Evolutionary conservation across 78 protist species (phyloP), one percentile per base, ranked within the genome.

Genomic region (Dictyostelium brefeldianum): DNA sequence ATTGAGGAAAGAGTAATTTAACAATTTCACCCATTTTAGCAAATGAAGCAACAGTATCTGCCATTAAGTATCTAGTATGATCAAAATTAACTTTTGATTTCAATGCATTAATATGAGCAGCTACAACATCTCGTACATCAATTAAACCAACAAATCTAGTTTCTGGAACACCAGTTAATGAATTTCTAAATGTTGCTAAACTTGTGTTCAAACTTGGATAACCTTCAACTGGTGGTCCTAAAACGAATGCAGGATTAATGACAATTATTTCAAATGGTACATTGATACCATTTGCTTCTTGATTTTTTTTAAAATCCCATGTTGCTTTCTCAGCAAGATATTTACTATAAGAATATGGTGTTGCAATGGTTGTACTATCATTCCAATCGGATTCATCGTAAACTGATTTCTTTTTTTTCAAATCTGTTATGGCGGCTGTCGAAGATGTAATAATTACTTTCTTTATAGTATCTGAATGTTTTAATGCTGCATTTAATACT

Each of bases 401-500:
- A 1, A 71, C 81, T 15, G 53, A 81, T 56, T 83, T 51, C 9
- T 41, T 29, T 17, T 69, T 27, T 6, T 7, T 36, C 1, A 36
- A 18, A 56, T 83, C 64, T 1, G 43, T 31, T 11, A 83, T 25
- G 10, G 91, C 81, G 0, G 67, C 91, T 1, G 74, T 50, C 0
- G 91, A 83, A 15, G 91, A 83, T 29, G 81, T 83, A 43, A 83
- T 83, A 7, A 83, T 71, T 0, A 83, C 57, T 15, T 83, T 83
- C 70, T 56, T 83, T 51, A 83, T 69, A 7, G 91, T 69, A 3
- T 73, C 18, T 36, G 25, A 47, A 9, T 67, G n/a, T 10, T 9
- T 6, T 36, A 17, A 31, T 10, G 81, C 80, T 15, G 91, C 91
- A 15, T 83, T 73, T 11, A 83, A 78, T 27, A 83, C 80, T 20